phyloP scores from a whole-genome alignment of 148 eudicot species.

The Heliosperma pusillum region DNA sequence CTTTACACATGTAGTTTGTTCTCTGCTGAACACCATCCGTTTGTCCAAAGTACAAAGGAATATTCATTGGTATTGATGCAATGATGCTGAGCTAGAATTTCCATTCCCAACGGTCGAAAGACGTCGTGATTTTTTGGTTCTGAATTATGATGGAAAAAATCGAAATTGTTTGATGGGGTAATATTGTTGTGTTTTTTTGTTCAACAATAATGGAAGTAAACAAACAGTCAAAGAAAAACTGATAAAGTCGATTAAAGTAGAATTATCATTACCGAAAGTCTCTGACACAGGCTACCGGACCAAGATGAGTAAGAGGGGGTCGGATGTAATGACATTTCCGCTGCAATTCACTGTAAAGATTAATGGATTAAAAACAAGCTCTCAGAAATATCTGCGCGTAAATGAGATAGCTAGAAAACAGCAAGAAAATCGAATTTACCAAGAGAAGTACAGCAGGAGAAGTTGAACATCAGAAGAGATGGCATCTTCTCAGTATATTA shows the following conservation, averaged over 20 bases:
- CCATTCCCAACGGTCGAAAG: background rate
- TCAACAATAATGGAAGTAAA: too few species aligned
- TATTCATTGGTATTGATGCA: slow-evolving; percentile 18
- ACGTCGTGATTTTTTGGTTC: too few species aligned
- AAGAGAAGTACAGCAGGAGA: background rate
- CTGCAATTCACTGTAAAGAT: background rate
- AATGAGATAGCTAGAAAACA: background rate
- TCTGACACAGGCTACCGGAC: background rate
- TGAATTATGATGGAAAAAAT: too few species aligned
- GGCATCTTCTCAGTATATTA: slow-evolving; percentile 15
- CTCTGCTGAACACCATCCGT: slow-evolving; percentile 31
- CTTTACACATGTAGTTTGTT: slow-evolving; percentile 26
- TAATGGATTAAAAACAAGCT: background rate
- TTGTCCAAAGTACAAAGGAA: slow-evolving; percentile 3
- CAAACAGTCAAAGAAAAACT: background rate
- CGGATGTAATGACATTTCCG: background rate
- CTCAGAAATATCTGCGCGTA: background rate
- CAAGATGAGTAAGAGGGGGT: background rate
- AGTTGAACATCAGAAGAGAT: background rate
- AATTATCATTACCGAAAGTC: background rate
- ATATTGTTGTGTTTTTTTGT: background rate
- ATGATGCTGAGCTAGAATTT: slow-evolving; percentile 4
- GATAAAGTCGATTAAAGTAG: background rate
- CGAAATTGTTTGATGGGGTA: too few species aligned
- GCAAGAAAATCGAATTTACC: background rate